These are phyloP conservation scores for Oenanthe javanica DNA, from an alignment of 140 eudicot species.

Conservation along the genomic window DNA sequence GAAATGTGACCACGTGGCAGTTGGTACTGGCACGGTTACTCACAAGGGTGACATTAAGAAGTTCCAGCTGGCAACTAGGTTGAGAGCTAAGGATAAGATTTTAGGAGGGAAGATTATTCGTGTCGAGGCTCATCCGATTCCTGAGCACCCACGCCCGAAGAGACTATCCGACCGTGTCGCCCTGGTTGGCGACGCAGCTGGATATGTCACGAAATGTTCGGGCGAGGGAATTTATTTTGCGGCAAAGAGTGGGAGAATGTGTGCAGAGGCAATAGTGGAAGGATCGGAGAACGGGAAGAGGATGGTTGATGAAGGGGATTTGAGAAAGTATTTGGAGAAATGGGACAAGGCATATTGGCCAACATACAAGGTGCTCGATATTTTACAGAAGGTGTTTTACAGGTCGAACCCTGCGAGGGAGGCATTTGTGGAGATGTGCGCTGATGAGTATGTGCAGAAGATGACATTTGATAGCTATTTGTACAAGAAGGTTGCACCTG, in stretches of 20 bases:
- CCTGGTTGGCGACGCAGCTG: constrained; percentile 91
- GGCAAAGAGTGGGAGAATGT: constrained; percentile 96
- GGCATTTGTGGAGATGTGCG: constrained; percentile 98
- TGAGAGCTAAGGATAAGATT: constrained; percentile 73
- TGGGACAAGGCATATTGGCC: constrained; percentile 99
- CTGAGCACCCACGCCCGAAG: constrained; percentile 87
- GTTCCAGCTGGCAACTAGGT: constrained; percentile 71
- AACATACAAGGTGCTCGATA: constrained; percentile 83
- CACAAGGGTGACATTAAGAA: constrained; percentile 86
- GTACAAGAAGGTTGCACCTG: constrained; percentile 92
- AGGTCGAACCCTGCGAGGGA: constrained; percentile 96
- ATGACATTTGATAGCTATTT: constrained; percentile 95
- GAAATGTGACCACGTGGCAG: constrained; percentile 91
- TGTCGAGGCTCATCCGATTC: constrained; percentile 95
- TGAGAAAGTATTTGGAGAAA: constrained; percentile 73
- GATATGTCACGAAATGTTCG: constrained; percentile 89
- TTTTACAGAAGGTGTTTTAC: constrained; percentile 90
- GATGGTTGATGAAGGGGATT: constrained; percentile 73
- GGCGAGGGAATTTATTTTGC: constrained; percentile 97
- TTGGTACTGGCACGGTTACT: constrained; percentile 94
- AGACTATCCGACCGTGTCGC: constrained; percentile 62
- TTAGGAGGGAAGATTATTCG: constrained; percentile 77
- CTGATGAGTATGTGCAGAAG: constrained; percentile 96
- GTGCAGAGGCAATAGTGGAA: constrained; percentile 91
- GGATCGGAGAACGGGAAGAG: constrained; percentile 87